Evolutionary conservation across 108 stramenopile genomes (phyloP).

Genomic region (Cyclotella distinguenda): DNA sequence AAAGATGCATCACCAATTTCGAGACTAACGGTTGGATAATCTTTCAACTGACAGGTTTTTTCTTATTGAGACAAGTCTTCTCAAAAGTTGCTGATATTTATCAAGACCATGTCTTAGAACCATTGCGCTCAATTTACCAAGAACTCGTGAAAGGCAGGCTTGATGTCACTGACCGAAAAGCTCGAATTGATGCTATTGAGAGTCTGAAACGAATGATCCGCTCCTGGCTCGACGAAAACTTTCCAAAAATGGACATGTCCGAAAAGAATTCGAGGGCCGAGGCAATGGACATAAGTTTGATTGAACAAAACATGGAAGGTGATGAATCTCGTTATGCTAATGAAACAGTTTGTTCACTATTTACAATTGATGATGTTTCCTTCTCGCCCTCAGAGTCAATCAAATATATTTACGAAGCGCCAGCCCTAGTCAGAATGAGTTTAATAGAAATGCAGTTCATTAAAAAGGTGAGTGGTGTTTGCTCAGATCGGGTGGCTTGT

Average conservation of each 20-base stretch:
- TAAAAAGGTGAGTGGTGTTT: conserved; percentile 65
- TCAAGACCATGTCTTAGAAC: conserved; percentile 67
- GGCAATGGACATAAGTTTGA: conserved; percentile 80
- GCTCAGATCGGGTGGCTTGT: not conserved
- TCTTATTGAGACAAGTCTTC: conserved; percentile 32
- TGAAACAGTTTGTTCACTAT: not conserved
- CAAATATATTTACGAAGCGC: conserved; percentile 76
- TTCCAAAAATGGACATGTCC: conserved; percentile 66
- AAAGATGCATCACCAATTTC: not conserved
- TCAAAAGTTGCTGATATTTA: conserved; percentile 53
- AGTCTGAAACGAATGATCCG: conserved; percentile 83
- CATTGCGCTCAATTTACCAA: conserved; percentile 60
- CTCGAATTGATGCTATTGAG: conserved; percentile 65
- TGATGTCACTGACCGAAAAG: conserved; percentile 74
- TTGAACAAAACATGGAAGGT: conserved; percentile 73
- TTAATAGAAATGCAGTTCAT: conserved; percentile 93
- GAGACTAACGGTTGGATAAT: too few relatives aligned
- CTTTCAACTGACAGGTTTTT: conserved; percentile 14
- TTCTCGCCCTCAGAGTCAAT: conserved; percentile 49
- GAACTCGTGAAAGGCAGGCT: conserved; percentile 70
- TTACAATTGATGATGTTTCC: not conserved
- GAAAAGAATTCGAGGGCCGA: conserved; percentile 56
- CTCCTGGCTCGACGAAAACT: conserved; percentile 86
- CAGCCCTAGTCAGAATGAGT: conserved; percentile 78
- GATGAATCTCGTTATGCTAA: not conserved